Evolutionary conservation across 495 filamentous ascomycete species (phyloP).

Genomic region (Hypoxylon intermedium): DNA sequence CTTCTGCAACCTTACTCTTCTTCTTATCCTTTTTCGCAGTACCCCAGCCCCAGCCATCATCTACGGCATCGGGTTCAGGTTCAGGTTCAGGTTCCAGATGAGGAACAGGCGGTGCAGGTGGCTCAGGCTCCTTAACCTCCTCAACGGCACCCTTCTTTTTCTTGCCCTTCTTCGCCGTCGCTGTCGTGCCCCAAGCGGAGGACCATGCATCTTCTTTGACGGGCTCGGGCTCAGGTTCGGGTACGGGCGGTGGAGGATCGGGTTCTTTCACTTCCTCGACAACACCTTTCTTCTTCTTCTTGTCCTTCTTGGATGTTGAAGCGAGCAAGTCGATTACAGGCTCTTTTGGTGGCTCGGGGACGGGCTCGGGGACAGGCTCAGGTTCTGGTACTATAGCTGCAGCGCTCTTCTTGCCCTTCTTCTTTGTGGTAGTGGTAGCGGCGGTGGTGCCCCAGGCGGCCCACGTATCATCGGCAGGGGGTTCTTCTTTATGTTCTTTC

Average conservation of each 20-base stretch:
- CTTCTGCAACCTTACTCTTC: constrained; percentile 24
- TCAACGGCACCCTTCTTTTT: constrained; percentile 42
- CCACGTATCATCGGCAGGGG: constrained; percentile 39
- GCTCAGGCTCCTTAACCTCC: constrained; percentile 26
- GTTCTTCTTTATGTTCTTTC: constrained; percentile 48
- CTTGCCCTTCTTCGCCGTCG: constrained; percentile 39
- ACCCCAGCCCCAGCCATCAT: constrained; percentile 21
- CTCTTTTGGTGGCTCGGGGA: constrained; percentile 21
- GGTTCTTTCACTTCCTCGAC: constrained; percentile 34
- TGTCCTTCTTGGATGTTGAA: constrained; percentile 36
- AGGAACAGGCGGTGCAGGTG: not conserved
- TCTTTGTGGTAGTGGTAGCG: constrained; percentile 37
- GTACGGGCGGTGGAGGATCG: constrained; percentile 25
- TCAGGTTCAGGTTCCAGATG: constrained; percentile 36
- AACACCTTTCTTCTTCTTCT: constrained; percentile 33
- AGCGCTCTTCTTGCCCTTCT: constrained; percentile 41
- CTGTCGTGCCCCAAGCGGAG: not conserved
- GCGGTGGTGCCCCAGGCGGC: constrained; percentile 34
- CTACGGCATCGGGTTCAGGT: constrained; percentile 3
- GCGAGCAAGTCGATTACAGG: constrained; percentile 51
- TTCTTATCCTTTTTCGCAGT: constrained; percentile 23
- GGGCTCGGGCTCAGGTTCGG: constrained; percentile 28
- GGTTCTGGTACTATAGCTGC: constrained; percentile 37
- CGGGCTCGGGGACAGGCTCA: constrained; percentile 45
- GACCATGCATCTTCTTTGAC: constrained; percentile 25